Base-by-base conservation (phyloP, 495 filamentous ascomycete genomes). In the Chaetomium fimeti region DNA sequence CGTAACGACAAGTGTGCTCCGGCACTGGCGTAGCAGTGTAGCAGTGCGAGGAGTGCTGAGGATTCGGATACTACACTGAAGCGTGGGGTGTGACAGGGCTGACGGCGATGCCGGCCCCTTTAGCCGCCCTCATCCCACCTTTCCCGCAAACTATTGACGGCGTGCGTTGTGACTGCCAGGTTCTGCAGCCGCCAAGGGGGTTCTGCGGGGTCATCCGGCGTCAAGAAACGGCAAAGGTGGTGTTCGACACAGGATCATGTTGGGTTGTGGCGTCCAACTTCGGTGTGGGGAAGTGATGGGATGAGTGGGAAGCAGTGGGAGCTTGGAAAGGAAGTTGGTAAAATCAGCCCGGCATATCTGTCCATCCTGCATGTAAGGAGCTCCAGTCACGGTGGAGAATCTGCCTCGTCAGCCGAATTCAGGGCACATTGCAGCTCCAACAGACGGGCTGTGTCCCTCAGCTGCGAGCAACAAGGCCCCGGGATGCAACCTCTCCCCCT, bases 31-130 rank as follows among this genome's bases (percentile, higher is more conserved):
- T 40, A 40, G 32, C 18, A 56, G n/a, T 56, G 53, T 11, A 32
- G 5, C 15, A 29, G 5, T 45, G 12, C 8, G 1, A 16, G 40
- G 7, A 29, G 56, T 59, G 28, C 18, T 49, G 51, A 16, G 48
- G 40, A 24, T 40, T 27, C 47, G 40, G 28, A 42, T 57, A 16
- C 55, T 22, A 42, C 43, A 47, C 60, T 62, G 16, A 3, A 58
- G 59, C 64, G 58, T 66, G 64, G 65, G 60, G 65, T 56, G 65
- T 49, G 52, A 45, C 53, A 36, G 42, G 57, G 51, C 40, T 62
- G 40, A 53, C 24, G 58, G 43, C 2, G 38, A 27, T 28, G 36
- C 38, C 20, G 36, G 55, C n/a, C 38, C 13, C 24, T 25, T 59
- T 63, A 62, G 18, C 56, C 43, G 65, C 54, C 55, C 16, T 15